Evolutionary conservation across 768 basidiomycete genomes (phyloP).

Genomic region (Cystofilobasidium ferigula): DNA sequence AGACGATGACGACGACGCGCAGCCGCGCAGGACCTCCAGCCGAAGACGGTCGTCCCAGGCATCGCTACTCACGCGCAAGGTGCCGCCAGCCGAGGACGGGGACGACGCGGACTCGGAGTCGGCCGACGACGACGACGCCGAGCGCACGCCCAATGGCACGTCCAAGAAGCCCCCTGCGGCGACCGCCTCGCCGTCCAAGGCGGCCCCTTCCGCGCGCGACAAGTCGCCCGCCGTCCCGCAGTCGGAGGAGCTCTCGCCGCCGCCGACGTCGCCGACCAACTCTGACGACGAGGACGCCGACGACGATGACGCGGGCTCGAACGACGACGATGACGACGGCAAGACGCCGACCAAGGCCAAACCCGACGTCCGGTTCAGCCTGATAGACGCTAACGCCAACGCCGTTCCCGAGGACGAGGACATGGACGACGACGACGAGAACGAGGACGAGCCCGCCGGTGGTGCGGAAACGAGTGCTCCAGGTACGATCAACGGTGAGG

Average conservation of each 20-base stretch:
- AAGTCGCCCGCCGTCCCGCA: not conserved
- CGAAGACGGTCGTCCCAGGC: too few relatives aligned
- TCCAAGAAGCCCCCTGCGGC: not conserved
- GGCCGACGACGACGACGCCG: not conserved
- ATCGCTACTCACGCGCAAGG: too few relatives aligned
- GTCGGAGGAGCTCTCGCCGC: slow-evolving; percentile 1
- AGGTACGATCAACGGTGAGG: not conserved
- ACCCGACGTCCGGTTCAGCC: not conserved
- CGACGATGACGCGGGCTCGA: slow-evolving; percentile 3
- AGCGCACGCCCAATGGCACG: not conserved
- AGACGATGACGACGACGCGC: slow-evolving; percentile 20
- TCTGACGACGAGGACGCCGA: not conserved
- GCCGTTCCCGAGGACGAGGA: slow-evolving; percentile 6
- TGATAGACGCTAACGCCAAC: not conserved
- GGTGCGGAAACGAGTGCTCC: not conserved
- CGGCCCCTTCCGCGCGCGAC: not conserved
- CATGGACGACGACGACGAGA: slow-evolving; percentile 23
- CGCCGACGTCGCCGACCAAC: not conserved
- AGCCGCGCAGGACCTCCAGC: not conserved
- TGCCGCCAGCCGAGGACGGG: not conserved
- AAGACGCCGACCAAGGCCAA: slow-evolving; percentile 5
- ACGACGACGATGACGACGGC: slow-evolving; percentile 24
- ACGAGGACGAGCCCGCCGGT: not conserved
- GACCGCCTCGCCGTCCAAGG: not conserved
- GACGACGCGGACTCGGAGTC: not conserved